Base-by-base conservation (phyloP, 2,329 filamentous ascomycete genomes). In the Colletotrichum acutatum region DNA sequence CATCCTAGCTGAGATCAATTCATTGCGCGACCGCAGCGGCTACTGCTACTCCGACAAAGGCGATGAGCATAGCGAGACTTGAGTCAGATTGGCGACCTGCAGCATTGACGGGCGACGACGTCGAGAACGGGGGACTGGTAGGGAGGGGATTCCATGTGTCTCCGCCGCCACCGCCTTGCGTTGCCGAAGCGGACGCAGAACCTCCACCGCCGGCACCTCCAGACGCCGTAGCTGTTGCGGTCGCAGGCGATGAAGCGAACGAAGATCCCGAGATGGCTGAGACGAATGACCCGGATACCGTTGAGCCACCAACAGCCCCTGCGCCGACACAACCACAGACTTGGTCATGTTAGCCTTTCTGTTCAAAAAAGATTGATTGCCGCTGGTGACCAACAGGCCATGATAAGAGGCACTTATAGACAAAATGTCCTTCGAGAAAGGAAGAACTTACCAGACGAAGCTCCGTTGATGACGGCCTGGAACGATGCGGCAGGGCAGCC, bases 401-500 rank as follows among this genome's bases (percentile, higher is more conserved):
- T 19, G 12, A 7, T 0, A 14, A 11, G 5, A 14, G 2, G 1
- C 2, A 1, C 5, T 5, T 5, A 22, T 22, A 2, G 30, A 19
- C 2, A 6, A 6, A 24, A 14, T 1, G 4, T 5, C 22, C 1
- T 32, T 0, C 3, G 0, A 28, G 66, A 9, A 9, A 34, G 14
- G 9, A 26, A 46, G 7, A 19, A 61, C 65, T 32, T 49, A 72
- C 72, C 72, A 2, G 72, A 63, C 3, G 72, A 71, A 3, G 79
- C 79, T 9, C 79, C 80, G 14, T 70, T 69, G 49, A 80, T 78
- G 5, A 81, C 77, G 26, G 74, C 77, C 16, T 74, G 74, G 26
- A 80, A 69, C 1, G 76, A 76, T 3, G 69, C 74, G 6, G 76
- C 56, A 1, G 75, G 76, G 52, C 79, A 81, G 3, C 76, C 77